Conservation (phyloP, 108 stramenopile genomes). For the Cylindrotheca closterium region DNA sequence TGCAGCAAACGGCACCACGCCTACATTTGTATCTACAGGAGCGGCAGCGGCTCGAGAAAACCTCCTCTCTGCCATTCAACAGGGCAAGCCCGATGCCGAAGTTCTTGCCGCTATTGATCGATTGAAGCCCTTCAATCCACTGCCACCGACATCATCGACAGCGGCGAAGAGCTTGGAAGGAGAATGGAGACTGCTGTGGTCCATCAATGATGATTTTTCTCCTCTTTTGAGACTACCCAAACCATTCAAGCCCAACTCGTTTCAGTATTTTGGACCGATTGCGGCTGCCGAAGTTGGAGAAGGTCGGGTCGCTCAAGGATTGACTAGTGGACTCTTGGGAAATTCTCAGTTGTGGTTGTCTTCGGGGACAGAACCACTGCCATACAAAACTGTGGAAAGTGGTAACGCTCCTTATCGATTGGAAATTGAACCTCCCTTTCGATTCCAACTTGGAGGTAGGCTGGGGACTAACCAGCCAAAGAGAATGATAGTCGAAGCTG, state of each 20-base stretch:
- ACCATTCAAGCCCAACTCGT: conserved; percentile 62
- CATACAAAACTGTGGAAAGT: no score
- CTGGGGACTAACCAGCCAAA: conserved; percentile 24
- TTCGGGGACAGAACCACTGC: conserved; percentile 22
- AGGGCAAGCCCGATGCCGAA: background rate
- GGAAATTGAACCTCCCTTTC: conserved; percentile 77
- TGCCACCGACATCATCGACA: background rate
- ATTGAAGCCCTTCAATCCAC: background rate
- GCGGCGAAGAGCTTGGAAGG: conserved; percentile 40
- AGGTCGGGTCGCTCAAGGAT: conserved; percentile 64
- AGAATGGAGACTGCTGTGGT: conserved; percentile 68
- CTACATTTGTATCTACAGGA: no score
- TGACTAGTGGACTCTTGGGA: conserved; percentile 42
- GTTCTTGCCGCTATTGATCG: background rate
- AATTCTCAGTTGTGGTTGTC: conserved; percentile 42
- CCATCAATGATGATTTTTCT: conserved; percentile 65
- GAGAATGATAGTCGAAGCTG: conserved; percentile 55
- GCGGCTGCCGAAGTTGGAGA: conserved; percentile 57
- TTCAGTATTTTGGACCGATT: conserved; percentile 57
- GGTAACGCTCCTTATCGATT: conserved; percentile 39
- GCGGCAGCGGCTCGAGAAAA: background rate
- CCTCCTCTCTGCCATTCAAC: background rate
- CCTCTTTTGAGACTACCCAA: conserved; percentile 61
- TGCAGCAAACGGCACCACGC: no score
- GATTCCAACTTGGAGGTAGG: conserved; percentile 51